Base-by-base conservation (phyloP, 1,139 yeast genomes). In the Yamadazyma membranifaciens region DNA sequence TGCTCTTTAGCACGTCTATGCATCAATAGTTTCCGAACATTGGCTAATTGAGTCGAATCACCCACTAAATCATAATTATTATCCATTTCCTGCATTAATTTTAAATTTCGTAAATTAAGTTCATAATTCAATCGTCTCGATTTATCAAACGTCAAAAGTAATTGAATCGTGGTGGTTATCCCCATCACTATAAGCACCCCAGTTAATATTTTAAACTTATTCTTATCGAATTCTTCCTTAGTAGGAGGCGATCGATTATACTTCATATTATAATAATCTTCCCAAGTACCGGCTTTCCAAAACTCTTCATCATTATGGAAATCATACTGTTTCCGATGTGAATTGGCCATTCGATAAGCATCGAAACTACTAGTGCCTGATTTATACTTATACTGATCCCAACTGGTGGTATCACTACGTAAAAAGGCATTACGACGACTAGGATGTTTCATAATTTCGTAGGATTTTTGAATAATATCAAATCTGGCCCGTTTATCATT, bases 251-350 rank as follows among this genome's bases (percentile, higher is more conserved):
- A 45, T 13, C 71, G 47, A 34, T 65, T 56, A 47, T 65, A 66
- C 41, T 59, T 60, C 75, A 71, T 69, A 10, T 59, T 55, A 51
- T 72, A 72, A 51, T 73, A 76, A 51, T 84, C 91, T 46, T 82
- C 87, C 91, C 91, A 84, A 0, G 81, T 80, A 0, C 84, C 84
- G 0, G 88, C 86, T 42, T 65, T 75, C 83, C 84, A 78, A 52
- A 80, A 81, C 17, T 63, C 64, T 40, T 75, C 78, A 49, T 74
- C 71, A 31, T 63, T 56, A 9, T 56, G 50, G 48, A 65, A 69
- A 13, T 54, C 46, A 46, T 67, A 64, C 34, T 60, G 52, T 22
- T 40, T 48, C 16, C 74, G 53, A 45, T 69, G 72, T 9, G 72
- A 67, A 45, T 69, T 63, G 17, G 73, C 75, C 51, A 62, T 55